phyloP scores from a whole-genome alignment of 768 basidiomycete species.

The Filobasidium wieringae region DNA sequence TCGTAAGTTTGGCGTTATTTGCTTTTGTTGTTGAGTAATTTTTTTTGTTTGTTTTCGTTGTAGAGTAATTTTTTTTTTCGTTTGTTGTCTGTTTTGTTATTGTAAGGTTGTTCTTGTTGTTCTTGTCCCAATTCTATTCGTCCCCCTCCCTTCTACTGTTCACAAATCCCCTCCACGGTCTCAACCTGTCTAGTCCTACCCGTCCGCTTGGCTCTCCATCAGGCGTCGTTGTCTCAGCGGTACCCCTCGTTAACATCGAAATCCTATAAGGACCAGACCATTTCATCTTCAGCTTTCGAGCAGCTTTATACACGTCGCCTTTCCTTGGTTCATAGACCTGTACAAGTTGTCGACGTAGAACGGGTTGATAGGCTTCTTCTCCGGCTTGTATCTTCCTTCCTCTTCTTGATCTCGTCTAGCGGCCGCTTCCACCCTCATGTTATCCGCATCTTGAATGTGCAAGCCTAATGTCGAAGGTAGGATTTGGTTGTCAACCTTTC shows the following conservation, averaged over 20 bases:
- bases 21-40: too few species aligned
- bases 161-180: not conserved
- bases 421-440: not conserved
- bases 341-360: not conserved
- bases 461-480: too few species aligned
- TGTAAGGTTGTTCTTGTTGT: too few species aligned
- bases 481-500: too few species aligned
- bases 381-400: not conserved
- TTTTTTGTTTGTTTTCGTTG: too few species aligned
- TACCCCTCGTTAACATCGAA: not conserved
- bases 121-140: too few species aligned
- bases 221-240: not conserved
- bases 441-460: too few species aligned
- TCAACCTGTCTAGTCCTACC: not conserved
- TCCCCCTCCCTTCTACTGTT: too few species aligned
- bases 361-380: not conserved
- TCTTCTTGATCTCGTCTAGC: not conserved
- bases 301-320: not conserved
- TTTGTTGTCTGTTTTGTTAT: too few species aligned
- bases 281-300: not conserved
- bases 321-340: not conserved
- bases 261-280: slow-evolving; percentile 1
- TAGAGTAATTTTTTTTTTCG: too few species aligned
- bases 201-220: not conserved
- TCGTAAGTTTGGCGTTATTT: too few species aligned